Base-by-base conservation (phyloP, 768 basidiomycete genomes). In the Podaxis sp. region DNA sequence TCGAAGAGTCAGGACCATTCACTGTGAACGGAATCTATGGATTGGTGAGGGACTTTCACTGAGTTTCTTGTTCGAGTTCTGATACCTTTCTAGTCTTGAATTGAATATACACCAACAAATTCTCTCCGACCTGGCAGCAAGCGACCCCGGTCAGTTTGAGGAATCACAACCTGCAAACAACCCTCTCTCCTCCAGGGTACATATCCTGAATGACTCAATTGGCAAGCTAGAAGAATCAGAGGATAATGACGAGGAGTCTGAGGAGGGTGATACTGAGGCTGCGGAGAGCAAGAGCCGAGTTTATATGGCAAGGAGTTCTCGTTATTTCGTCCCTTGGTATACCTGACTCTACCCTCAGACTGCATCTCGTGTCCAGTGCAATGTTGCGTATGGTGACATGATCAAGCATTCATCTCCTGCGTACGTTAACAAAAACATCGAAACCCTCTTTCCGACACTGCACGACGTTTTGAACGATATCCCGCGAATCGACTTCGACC, bases 341-440 rank as follows among this genome's bases (percentile, higher is more conserved):
- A 5, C 54, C 40, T 25, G 18, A 28, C 40, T 6, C 27, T 11
- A 35, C 21, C 44, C 28, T 4, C 61, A 94, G 92, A 75, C 89
- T 18, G 83, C 85, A 10, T 87, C 89, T 2, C 78, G 85, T 57
- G 84, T 87, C 13, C 89, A 91, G 64, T 90, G 87, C 73, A 90
- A 89, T 64, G 88, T 92, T 62, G 90, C 91, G 1, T 94, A 93
- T 64, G 91, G 89, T 38, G 87, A 93, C 68, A 79, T 93, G 55
- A 82, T 90, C 16, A 73, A 85, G 57, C 86, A 86, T 67, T 82
- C 88, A 62, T 79, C 88, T 0, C 76, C 84, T 40, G 67, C 71
- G 5, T 80, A 84, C 64, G 78, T 89, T 32, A 70, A 69, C 10
- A 72, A 75, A n/a, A 80, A 80, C 28, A 77, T 82, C 46, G 78